Evolutionary conservation across 2,329 filamentous ascomycete species (phyloP).

Genomic region (Paracorniculantispora psalliotae): DNA sequence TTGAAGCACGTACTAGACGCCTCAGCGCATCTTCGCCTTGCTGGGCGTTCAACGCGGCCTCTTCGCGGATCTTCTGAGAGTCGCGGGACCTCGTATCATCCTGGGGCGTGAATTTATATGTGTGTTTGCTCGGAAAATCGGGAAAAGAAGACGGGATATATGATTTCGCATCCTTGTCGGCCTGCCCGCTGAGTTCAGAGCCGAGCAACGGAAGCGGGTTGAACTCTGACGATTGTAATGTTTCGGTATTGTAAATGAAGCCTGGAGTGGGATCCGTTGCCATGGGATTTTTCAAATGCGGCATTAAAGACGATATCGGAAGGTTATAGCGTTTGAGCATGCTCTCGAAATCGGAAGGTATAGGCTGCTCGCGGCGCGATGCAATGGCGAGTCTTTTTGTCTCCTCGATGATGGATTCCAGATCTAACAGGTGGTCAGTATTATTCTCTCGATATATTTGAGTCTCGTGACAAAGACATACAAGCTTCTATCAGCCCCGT

Average conservation of each 20-base stretch:
- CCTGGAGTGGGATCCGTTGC: constrained; percentile 27
- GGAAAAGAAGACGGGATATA: constrained; percentile 58
- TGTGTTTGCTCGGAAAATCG: constrained; percentile 59
- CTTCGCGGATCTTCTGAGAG: constrained; percentile 54
- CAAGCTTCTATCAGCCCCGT: constrained; percentile 52
- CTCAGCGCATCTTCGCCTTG: constrained; percentile 59
- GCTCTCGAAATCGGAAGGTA: constrained; percentile 54
- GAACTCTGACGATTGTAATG: constrained; percentile 26
- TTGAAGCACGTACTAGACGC: constrained; percentile 55
- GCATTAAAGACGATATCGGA: constrained; percentile 45
- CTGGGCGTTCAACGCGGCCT: constrained; percentile 54
- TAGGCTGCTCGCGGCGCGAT: constrained; percentile 47
- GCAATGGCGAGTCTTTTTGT: constrained; percentile 42
- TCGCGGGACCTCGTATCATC: constrained; percentile 43
- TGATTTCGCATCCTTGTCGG: constrained; percentile 49
- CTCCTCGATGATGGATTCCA: constrained; percentile 44
- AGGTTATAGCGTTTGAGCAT: constrained; percentile 49
- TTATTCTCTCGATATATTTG: no score
- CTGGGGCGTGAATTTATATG: constrained; percentile 55
- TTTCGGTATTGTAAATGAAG: constrained; percentile 33
- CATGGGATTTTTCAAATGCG: constrained; percentile 52
- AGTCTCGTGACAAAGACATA: constrained; percentile 29
- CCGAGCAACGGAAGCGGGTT: constrained; percentile 43
- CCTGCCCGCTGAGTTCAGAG: constrained; percentile 52
- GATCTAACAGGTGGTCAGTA: constrained; percentile 34